A percentile compares a stretch with the other conserved stretches of the same genome.
phyloP scores from a whole-genome alignment of 495 filamentous ascomycete genomes.

The Sphaerosporella brunnea region DNA sequence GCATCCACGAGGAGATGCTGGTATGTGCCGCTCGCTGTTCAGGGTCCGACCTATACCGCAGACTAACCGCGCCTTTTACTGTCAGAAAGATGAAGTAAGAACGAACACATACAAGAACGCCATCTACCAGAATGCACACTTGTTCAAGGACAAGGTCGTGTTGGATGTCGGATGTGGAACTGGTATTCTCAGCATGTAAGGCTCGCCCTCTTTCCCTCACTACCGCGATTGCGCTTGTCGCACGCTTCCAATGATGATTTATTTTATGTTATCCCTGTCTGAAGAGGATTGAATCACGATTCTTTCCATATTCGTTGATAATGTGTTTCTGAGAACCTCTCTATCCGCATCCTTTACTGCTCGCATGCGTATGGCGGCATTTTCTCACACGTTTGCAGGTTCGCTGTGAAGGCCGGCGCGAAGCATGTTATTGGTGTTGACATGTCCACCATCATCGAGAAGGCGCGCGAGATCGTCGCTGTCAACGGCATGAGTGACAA shows the following conservation, averaged over 20 bases:
- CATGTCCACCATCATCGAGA: slow-evolving; percentile 91
- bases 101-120: slow-evolving; percentile 90
- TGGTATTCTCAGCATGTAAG: slow-evolving; percentile 68
- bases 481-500: slow-evolving; percentile 63
- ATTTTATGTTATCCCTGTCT: slow-evolving; percentile 27
- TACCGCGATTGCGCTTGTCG: neutral
- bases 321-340: slow-evolving; percentile 17
- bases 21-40: slow-evolving; percentile 11
- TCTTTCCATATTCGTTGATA: slow-evolving; percentile 22
- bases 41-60: neutral
- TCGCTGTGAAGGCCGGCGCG: slow-evolving; percentile 84
- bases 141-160: slow-evolving; percentile 95
- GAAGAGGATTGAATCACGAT: slow-evolving; percentile 16
- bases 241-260: slow-evolving; percentile 14
- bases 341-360: neutral
- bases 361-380: neutral
- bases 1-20: slow-evolving; percentile 28
- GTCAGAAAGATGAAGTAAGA: slow-evolving; percentile 67
- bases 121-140: slow-evolving; percentile 84
- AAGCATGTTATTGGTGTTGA: slow-evolving; percentile 92
- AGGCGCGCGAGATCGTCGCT: slow-evolving; percentile 78
- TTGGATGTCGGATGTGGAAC: slow-evolving; percentile 97
- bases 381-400: slow-evolving; percentile 39
- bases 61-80: slow-evolving; percentile 13
- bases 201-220: slow-evolving; percentile 6